phyloP scores from a whole-genome alignment of 108 stramenopile genomes.

The Cyclotella atomus region DNA sequence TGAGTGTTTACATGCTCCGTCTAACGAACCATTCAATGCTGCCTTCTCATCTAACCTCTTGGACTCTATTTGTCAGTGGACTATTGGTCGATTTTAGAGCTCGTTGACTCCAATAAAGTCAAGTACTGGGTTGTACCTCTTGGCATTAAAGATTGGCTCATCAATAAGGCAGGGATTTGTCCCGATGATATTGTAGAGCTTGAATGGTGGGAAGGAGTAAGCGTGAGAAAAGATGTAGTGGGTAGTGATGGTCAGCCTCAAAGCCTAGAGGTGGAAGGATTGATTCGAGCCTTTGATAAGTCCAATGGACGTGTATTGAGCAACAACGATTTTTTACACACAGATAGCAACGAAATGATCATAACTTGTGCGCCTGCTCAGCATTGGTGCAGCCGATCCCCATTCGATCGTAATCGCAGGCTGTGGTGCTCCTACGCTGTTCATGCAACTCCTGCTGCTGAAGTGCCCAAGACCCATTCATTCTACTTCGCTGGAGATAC shows the following conservation, averaged over 20 bases:
- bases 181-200: conserved; percentile 74
- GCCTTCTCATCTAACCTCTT: too few relatives aligned
- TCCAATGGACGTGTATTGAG: conserved; percentile 11
- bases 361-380: conserved; percentile 87
- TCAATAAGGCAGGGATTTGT: conserved; percentile 57
- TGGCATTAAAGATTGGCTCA: conserved; percentile 77
- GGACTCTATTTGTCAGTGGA: too few relatives aligned
- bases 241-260: neutral
- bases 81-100: conserved; percentile 48
- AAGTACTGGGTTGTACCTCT: conserved; percentile 77
- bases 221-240: conserved; percentile 18
- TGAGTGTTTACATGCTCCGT: too few relatives aligned
- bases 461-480: conserved; percentile 28
- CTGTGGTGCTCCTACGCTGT: conserved; percentile 91
- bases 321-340: neutral
- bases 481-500: conserved; percentile 92
- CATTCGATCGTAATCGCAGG: conserved; percentile 85
- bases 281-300: conserved; percentile 45
- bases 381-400: conserved; percentile 89
- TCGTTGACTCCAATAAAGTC: conserved; percentile 55
- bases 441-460: conserved; percentile 21
- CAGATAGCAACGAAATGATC: conserved; percentile 24
- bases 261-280: conserved; percentile 31
- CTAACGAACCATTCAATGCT: too few relatives aligned
- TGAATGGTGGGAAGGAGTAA: conserved; percentile 88